Base-by-base conservation (phyloP, 2,329 filamentous ascomycete species). In the Cladosporium sp. region DNA sequence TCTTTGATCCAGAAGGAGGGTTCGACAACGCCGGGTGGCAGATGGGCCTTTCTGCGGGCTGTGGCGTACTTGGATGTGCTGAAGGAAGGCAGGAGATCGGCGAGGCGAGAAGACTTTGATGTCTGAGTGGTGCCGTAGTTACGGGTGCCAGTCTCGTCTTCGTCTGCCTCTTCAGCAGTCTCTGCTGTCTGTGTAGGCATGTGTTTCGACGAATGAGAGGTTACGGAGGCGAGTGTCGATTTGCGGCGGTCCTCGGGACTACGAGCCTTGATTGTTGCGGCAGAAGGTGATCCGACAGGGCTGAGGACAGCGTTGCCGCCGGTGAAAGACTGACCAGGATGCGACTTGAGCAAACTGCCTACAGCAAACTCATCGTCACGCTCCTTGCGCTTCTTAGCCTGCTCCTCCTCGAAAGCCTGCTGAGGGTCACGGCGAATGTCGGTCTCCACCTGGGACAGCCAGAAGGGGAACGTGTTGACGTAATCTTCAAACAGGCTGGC, bases 381-480 rank as follows among this genome's bases (percentile, higher is more conserved):
- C 45, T 86, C 85, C 71, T 89, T 89, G 25, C 88, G 88, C 60
- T 88, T 87, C 60, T 88, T 85, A 73, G 93, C 87, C 72, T 96
- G 92, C 73, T 97, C 92, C 67, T 94, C 88, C 64, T 95, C 89
- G 71, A 96, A 97, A 0, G 93, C 93, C 63, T 84, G 83, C 72
- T 94, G 89, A 0, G 94, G 94, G 71, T 97, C 92, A 71, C 90
- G 91, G 65, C 93, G 88, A 70, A 99, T 99, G 71, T 99, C 94
- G 34, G 85, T 90, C 71, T 97, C 93, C 43, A 97, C 82, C 63
- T 96, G 89, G 67, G 88, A 88, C 36, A 97, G 83, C 94, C 94
- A 99, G 78, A 97, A 97, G 14, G 94, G 94, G 69, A 97, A 86
- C 63, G 86, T 92, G 76, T 97, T 97, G 73, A 99, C 92, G 69